These are phyloP conservation scores for Scheffersomyces coipomensis DNA, from an alignment of 805 yeast genomes.

Conservation along the genomic window DNA sequence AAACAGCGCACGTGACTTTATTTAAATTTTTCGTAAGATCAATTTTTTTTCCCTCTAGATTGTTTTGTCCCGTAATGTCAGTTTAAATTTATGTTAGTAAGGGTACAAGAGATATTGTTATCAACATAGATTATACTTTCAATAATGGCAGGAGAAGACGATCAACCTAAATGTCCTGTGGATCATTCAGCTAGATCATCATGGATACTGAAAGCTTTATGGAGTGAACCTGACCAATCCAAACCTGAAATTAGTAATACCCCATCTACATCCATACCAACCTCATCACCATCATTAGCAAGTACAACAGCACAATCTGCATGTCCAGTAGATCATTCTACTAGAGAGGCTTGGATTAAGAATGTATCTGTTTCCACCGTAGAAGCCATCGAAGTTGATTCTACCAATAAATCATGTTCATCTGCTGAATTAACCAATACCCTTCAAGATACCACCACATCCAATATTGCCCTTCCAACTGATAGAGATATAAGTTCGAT, in stretches of 20 bases:
- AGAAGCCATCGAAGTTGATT: slow-evolving; percentile 39
- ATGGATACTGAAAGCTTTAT: slow-evolving; percentile 23
- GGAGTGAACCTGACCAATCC: slow-evolving; percentile 12
- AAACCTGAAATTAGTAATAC: slow-evolving; percentile 20
- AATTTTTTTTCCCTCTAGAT: too few relatives aligned
- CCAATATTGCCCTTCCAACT: slow-evolving; percentile 51
- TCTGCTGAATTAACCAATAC: slow-evolving; percentile 40
- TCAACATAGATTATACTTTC: too few relatives aligned
- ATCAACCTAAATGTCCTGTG: slow-evolving; percentile 50
- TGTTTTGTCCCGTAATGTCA: too few relatives aligned
- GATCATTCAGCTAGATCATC: slow-evolving; percentile 41
- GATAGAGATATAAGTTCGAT: slow-evolving; percentile 78
- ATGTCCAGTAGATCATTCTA: slow-evolving; percentile 40
- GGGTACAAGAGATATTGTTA: too few relatives aligned
- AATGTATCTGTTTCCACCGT: slow-evolving; percentile 32
- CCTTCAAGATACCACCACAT: slow-evolving; percentile 22
- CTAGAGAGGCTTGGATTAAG: slow-evolving; percentile 36
- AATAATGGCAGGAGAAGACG: slow-evolving; percentile 3
- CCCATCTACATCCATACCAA: too few relatives aligned
- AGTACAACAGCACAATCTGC: slow-evolving; percentile 28
- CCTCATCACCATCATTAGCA: slow-evolving; percentile 3
- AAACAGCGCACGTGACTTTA: too few relatives aligned
- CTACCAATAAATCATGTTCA: slow-evolving; percentile 34
- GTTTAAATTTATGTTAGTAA: too few relatives aligned
- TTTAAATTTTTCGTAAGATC: too few relatives aligned